Base-by-base conservation (phyloP, 305 asterid genomes). In the Solanum hybrid region DNA sequence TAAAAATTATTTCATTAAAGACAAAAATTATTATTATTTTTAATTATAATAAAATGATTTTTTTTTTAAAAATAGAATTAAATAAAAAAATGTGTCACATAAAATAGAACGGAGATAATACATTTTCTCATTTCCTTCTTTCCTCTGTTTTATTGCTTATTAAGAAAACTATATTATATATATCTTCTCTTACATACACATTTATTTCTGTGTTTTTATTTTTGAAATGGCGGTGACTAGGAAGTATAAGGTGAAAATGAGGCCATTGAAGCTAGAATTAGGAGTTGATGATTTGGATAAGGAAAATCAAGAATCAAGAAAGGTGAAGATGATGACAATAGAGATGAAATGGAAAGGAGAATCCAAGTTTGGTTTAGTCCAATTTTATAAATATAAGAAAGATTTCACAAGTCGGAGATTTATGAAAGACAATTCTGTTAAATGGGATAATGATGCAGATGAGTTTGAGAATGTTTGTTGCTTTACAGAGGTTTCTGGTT, bases 261-360 rank as follows among this genome's bases (percentile, higher is more conserved):
- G 91, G 92, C 92, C 90, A 3, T 4, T 92, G 86, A 93, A 91
- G 93, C 91, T 96, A 0, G 94, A 94, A 79, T 37, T 37, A 89
- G 94, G 89, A 38, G 40, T 87, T 46, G 89, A 56, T 17, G 46
- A 86, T 86, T 66, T 24, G 6, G 71, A 64, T 64, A 85, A 34
- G 5, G 88, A 88, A 3, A 90, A 64, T 77, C 87, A 86, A 16
- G 87, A 38, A 6, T 91, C 75, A 34, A 79, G 64, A 4, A 91
- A 86, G 6, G 34, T 14, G 7, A 89, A 86, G 36, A 31, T n/a
- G 78, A 73, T 94, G 89, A 93, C 95, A 40, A 71, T 95, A 71
- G 91, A 89, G 84, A 73, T 94, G 26, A 95, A 93, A 90, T 96
- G 98, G 98, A 93, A 92, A 93, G 96, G 96, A 14, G 96, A 93